Percentiles rank a stretch among this genome's conserved stretches.
Conservation (phyloP, 2,329 filamentous ascomycete species). For the Fonsecaea monophora region DNA sequence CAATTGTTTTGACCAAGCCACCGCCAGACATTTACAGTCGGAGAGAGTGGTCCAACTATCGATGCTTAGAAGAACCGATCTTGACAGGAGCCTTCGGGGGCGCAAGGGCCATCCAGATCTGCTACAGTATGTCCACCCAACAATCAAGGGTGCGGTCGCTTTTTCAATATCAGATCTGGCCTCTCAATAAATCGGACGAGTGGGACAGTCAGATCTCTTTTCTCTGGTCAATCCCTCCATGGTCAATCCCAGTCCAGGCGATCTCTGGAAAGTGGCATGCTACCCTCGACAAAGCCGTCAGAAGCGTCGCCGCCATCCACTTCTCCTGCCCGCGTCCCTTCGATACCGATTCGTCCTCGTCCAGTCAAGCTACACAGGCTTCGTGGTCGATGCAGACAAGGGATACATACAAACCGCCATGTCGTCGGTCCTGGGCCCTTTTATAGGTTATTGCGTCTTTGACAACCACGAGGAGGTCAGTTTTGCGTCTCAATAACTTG, state of each 20-base stretch:
- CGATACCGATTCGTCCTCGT: conserved; percentile 92
- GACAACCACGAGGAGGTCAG: conserved; percentile 89
- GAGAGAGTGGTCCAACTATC: conserved; percentile 40
- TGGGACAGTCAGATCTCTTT: conserved; percentile 26
- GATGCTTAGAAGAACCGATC: conserved; percentile 42
- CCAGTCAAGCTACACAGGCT: conserved; percentile 96
- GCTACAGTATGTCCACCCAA: conserved; percentile 43
- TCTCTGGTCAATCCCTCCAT: too few species aligned
- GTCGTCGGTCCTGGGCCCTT: conserved; percentile 95
- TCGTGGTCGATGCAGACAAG: conserved; percentile 92
- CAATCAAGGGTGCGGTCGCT: conserved; percentile 39
- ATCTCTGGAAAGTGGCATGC: conserved; percentile 91
- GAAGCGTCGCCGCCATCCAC: conserved; percentile 96
- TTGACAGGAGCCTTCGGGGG: conserved; percentile 37
- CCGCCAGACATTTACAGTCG: conserved; percentile 42
- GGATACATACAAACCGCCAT: conserved; percentile 93
- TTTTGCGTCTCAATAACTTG: conserved; percentile 11
- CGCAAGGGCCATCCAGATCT: conserved; percentile 35
- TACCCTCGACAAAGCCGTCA: conserved; percentile 91
- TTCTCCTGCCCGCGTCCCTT: conserved; percentile 99
- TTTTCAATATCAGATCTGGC: conserved; percentile 43
- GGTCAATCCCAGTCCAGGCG: conserved; percentile 57
- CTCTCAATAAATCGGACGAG: conserved; percentile 33
- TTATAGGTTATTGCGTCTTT: conserved; percentile 97
- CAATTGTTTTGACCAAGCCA: conserved; percentile 41